phyloP scores from a whole-genome alignment of 108 stramenopile genomes.

The Nitzschia palea region DNA sequence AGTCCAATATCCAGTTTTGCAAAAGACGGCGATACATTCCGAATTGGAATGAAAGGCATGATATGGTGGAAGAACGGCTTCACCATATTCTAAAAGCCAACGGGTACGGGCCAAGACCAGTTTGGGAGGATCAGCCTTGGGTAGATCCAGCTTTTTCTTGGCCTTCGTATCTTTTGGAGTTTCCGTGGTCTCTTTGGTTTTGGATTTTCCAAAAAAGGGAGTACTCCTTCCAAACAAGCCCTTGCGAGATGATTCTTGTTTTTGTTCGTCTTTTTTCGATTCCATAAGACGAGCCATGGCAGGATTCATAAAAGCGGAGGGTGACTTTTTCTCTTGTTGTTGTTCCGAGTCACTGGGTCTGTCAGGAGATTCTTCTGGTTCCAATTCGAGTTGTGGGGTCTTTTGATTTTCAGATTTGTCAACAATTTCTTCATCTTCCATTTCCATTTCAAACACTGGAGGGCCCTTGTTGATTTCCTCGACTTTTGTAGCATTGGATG shows the following conservation, averaged over 20 bases:
- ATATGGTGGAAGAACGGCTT: constrained; percentile 32
- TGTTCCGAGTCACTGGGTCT: background rate
- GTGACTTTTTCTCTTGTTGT: background rate
- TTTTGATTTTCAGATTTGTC: background rate
- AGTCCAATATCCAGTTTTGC: constrained; percentile 56
- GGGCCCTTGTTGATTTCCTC: background rate
- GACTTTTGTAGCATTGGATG: background rate
- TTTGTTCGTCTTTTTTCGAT: background rate
- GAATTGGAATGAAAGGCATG: constrained; percentile 39
- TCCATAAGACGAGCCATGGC: constrained; percentile 12
- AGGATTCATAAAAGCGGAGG: constrained; percentile 12
- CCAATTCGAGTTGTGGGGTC: background rate
- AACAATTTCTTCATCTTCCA: background rate
- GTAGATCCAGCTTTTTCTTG: constrained; percentile 10
- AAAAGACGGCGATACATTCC: constrained; percentile 74
- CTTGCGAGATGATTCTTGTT: background rate
- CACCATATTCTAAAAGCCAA: constrained; percentile 40
- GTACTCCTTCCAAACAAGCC: background rate
- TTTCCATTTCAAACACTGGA: background rate
- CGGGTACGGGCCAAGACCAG: constrained; percentile 43
- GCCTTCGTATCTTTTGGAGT: background rate
- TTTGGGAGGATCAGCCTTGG: constrained; percentile 16
- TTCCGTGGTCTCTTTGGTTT: background rate
- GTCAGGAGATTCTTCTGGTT: background rate
- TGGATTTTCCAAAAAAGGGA: background rate